Percentiles rank a stretch among this genome's conserved stretches.
These are phyloP conservation scores for Microbotryum lychnidis-dioicae DNA, from an alignment of 1,284 basidiomycete genomes.

Conservation along the genomic window DNA sequence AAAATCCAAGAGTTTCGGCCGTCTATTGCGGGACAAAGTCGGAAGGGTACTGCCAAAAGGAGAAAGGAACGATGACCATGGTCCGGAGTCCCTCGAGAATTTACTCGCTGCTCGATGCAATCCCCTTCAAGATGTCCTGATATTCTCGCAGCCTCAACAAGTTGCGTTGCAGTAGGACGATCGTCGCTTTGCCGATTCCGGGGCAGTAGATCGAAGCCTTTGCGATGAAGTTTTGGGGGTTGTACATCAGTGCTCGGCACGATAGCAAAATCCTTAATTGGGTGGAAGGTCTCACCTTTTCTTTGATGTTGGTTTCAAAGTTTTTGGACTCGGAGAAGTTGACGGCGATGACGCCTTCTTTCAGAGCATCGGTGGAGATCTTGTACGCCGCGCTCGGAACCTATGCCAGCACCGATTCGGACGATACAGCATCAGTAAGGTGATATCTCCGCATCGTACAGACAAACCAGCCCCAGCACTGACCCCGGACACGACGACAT, in stretches of 20 bases:
- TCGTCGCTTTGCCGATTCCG: constrained; percentile 92
- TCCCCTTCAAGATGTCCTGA: constrained; percentile 7
- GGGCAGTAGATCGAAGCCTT: constrained; percentile 87
- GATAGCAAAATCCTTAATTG: constrained; percentile 3
- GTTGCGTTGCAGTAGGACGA: constrained; percentile 91
- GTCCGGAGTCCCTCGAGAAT: no score
- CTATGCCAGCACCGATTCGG: neutral
- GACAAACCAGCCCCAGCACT: neutral
- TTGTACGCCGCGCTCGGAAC: constrained; percentile 77
- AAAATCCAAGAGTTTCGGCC: no score
- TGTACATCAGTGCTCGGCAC: constrained; percentile 18
- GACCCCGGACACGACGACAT: constrained; percentile 86
- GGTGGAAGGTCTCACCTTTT: constrained; percentile 54
- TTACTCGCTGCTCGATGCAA: no score
- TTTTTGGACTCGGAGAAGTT: constrained; percentile 96
- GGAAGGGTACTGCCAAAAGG: no score
- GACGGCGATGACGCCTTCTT: constrained; percentile 84
- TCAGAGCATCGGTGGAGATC: constrained; percentile 76
- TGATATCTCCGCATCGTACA: neutral
- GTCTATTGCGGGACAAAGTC: no score
- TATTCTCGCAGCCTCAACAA: constrained; percentile 47
- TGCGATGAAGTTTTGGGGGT: neutral
- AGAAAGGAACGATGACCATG: no score
- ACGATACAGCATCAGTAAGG: neutral
- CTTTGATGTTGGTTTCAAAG: constrained; percentile 84